These are phyloP conservation scores for Teunomyces pallodes DNA, from an alignment of 805 yeast species.

Conservation along the genomic window DNA sequence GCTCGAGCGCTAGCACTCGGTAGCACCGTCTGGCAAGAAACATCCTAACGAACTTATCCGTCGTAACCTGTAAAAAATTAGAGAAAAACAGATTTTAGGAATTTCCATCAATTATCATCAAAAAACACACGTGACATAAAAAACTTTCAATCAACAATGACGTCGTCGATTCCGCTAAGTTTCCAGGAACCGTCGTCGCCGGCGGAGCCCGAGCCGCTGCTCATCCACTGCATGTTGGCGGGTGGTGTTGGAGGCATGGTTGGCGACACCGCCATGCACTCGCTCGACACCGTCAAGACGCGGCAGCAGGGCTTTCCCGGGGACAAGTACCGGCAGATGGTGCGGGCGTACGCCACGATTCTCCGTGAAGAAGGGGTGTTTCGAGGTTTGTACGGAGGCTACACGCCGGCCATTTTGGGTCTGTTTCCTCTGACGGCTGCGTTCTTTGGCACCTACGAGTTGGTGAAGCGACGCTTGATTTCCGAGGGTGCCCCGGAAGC, in stretches of 20 bases:
- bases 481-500: constrained; percentile 72
- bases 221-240: constrained; percentile 68
- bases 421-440: constrained; percentile 91
- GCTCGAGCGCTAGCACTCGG: constrained; percentile 79
- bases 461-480: constrained; percentile 67
- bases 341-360: constrained; percentile 75
- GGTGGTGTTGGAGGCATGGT: constrained; percentile 95
- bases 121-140: background rate
- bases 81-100: too few species aligned
- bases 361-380: constrained; percentile 78
- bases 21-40: constrained; percentile 34
- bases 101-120: background rate
- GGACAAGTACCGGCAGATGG: constrained; percentile 67
- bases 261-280: constrained; percentile 93
- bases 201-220: constrained; percentile 21
- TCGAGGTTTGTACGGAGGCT: constrained; percentile 89
- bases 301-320: constrained; percentile 93
- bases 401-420: constrained; percentile 87
- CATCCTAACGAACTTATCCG: too few species aligned
- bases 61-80: too few species aligned
- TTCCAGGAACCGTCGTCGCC: constrained; percentile 21
- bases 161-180: constrained; percentile 36
- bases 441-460: constrained; percentile 91
- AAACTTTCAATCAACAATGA: constrained; percentile 6
- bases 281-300: constrained; percentile 94